These are phyloP conservation scores for Populus hybrid DNA, from an alignment of 441 rosid species.

Conservation along the genomic window DNA sequence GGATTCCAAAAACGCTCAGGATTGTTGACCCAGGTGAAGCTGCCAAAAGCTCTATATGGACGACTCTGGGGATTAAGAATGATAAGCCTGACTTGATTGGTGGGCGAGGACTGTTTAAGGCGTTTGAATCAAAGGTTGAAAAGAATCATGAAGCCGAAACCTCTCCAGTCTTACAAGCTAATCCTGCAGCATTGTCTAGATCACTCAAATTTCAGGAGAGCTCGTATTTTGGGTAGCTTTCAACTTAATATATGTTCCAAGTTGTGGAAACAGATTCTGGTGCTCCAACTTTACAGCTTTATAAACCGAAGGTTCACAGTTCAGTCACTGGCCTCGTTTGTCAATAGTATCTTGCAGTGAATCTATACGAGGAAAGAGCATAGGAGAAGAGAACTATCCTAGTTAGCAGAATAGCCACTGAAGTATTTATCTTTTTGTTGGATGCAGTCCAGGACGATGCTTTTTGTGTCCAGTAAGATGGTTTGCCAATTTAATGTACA, in stretches of 20 bases:
- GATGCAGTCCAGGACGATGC: constrained; percentile 17
- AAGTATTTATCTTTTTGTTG: constrained; percentile 7
- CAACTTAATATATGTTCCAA: constrained; percentile 9
- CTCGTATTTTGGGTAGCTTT: constrained; percentile 29
- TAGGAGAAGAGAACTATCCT: constrained; percentile 13
- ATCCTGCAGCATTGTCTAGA: constrained; percentile 85
- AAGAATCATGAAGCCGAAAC: constrained; percentile 37
- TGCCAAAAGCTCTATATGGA: constrained; percentile 86
- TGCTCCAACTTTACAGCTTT: constrained; percentile 9
- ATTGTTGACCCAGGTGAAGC: constrained; percentile 81
- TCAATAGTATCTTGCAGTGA: constrained; percentile 7
- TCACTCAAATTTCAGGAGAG: constrained; percentile 76
- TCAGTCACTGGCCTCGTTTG: constrained; percentile 11
- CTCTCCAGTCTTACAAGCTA: constrained; percentile 63
- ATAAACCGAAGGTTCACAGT: constrained; percentile 1
- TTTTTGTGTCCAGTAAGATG: constrained; percentile 26
- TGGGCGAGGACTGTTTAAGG: constrained; percentile 45
- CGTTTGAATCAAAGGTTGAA: constrained; percentile 48
- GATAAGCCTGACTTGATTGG: constrained; percentile 43
- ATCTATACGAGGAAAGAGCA: neutral
- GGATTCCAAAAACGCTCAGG: constrained; percentile 89
- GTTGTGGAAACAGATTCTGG: constrained; percentile 7
- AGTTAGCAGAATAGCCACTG: constrained; percentile 24
- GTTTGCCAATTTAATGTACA: constrained; percentile 42
- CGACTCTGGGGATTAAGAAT: constrained; percentile 68